These are phyloP conservation scores for Didymellaceae sp. DNA, from an alignment of 2,329 filamentous ascomycete species.

Conservation along the genomic window DNA sequence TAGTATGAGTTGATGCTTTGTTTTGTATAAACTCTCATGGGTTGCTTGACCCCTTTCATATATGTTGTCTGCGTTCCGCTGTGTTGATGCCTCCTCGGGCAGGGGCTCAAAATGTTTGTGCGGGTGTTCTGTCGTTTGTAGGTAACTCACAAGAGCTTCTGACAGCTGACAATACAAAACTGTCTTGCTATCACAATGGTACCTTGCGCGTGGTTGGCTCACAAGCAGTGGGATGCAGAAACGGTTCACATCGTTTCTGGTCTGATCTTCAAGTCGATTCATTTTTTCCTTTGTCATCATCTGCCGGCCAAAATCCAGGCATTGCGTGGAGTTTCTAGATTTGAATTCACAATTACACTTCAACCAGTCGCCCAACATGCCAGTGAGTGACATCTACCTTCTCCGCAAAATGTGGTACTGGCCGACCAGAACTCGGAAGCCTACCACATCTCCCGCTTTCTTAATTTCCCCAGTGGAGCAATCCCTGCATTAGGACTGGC, in stretches of 20 bases:
- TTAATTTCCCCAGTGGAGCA: slow-evolving; percentile 4
- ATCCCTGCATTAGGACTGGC: neutral
- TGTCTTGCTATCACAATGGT: slow-evolving; percentile 13
- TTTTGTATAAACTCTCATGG: slow-evolving; percentile 26
- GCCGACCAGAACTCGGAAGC: slow-evolving; percentile 1
- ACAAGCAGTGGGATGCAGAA: slow-evolving; percentile 4
- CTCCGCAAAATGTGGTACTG: neutral
- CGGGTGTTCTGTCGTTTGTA: slow-evolving; percentile 26
- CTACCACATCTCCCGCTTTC: neutral
- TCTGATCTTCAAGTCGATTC: slow-evolving; percentile 11
- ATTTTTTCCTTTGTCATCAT: slow-evolving; percentile 11
- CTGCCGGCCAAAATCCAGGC: slow-evolving; percentile 5
- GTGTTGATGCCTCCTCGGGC: slow-evolving; percentile 30
- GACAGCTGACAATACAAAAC: slow-evolving; percentile 17
- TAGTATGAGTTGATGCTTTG: slow-evolving; percentile 26
- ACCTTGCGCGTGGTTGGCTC: slow-evolving; percentile 6
- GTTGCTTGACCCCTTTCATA: slow-evolving; percentile 36
- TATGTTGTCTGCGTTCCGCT: slow-evolving; percentile 30
- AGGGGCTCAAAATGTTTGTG: slow-evolving; percentile 24
- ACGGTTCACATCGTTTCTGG: slow-evolving; percentile 14
- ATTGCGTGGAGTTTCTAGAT: slow-evolving; percentile 16
- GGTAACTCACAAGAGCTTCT: slow-evolving; percentile 17
- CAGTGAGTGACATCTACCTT: neutral
- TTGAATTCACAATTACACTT: slow-evolving; percentile 3
- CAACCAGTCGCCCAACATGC: neutral